Evolutionary conservation across 768 basidiomycete genomes (phyloP).

Genomic region (Neoboletus magnificus): DNA sequence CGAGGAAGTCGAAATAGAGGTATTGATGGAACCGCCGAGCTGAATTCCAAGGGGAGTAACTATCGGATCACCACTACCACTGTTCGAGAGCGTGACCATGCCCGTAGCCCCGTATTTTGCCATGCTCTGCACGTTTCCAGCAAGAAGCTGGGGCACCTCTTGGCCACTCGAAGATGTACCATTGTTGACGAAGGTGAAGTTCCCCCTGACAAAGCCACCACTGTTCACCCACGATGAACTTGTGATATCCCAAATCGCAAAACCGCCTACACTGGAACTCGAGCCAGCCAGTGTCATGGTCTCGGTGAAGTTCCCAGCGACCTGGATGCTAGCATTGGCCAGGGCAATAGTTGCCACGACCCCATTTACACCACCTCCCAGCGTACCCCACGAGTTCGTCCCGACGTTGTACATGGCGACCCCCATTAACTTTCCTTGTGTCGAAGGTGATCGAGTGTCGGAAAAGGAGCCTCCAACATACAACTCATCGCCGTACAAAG

Average conservation of each 20-base stretch:
- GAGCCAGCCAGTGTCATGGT: slow-evolving; percentile 36
- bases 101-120: slow-evolving; percentile 72
- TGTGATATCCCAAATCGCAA: slow-evolving; percentile 71
- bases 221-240: slow-evolving; percentile 65
- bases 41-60: slow-evolving; percentile 61
- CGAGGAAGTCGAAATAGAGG: slow-evolving; percentile 30
- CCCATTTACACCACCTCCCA: slow-evolving; percentile 77
- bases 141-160: slow-evolving; percentile 54
- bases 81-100: slow-evolving; percentile 74
- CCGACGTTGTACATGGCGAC: slow-evolving; percentile 71
- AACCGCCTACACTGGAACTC: slow-evolving; percentile 48
- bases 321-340: slow-evolving; percentile 49
- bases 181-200: slow-evolving; percentile 67
- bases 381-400: slow-evolving; percentile 60
- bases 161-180: slow-evolving; percentile 47
- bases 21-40: slow-evolving; percentile 42
- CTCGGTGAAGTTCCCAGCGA: slow-evolving; percentile 74
- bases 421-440: slow-evolving; percentile 49
- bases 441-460: slow-evolving; percentile 56
- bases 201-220: slow-evolving; percentile 71
- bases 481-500: slow-evolving; percentile 58
- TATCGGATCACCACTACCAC: slow-evolving; percentile 49
- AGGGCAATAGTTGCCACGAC: slow-evolving; percentile 60
- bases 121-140: slow-evolving; percentile 59
- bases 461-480: slow-evolving; percentile 89